These are phyloP conservation scores for Neckera pumila DNA, from an alignment of 225 moss, liverwort and hornwort genomes.

Conservation along the genomic window DNA sequence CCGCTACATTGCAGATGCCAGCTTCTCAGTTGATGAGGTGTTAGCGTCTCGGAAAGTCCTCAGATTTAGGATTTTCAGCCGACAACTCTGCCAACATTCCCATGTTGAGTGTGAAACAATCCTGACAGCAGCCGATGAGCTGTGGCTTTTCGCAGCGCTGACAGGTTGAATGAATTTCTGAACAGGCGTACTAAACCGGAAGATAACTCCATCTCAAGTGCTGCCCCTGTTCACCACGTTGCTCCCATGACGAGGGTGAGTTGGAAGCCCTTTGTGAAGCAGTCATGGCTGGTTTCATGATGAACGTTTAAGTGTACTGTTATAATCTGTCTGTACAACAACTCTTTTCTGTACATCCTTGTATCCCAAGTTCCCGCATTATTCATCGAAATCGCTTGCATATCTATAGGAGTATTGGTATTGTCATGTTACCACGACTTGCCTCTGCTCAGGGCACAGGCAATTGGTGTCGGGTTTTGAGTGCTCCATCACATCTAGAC, in stretches of 20 bases:
- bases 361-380: background rate
- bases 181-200: background rate
- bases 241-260: conserved; percentile 2
- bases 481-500: background rate
- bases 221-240: conserved; percentile 1
- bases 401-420: background rate
- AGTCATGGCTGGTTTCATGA: conserved; percentile 17
- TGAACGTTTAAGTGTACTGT: background rate
- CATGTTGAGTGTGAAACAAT: background rate
- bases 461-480: conserved; percentile 1
- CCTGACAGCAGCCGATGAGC: conserved; percentile 3
- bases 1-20: background rate
- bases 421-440: background rate
- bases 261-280: background rate
- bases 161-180: background rate
- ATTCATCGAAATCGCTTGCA: background rate
- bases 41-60: background rate
- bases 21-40: background rate
- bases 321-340: background rate
- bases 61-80: conserved; percentile 1
- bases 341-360: conserved; percentile 11
- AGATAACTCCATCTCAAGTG: conserved; percentile 3
- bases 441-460: conserved; percentile 7
- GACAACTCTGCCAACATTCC: conserved; percentile 10
- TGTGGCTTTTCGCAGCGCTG: background rate